Evolutionary conservation across 768 basidiomycete genomes (phyloP).

Genomic region (Lactarius quietus): DNA sequence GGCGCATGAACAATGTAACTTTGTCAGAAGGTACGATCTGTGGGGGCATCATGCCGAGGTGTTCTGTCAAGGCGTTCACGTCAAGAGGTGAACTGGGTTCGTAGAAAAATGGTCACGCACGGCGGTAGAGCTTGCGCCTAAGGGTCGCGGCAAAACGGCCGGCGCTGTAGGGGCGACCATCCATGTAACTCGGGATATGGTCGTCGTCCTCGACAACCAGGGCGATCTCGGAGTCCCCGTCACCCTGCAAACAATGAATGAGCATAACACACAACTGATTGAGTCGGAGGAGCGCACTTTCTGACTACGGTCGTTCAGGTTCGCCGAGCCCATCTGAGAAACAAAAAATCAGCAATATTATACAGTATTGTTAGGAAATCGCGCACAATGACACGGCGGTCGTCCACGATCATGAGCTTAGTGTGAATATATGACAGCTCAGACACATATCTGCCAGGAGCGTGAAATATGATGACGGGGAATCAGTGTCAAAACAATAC

Average conservation of each 20-base stretch:
- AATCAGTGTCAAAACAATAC: conserved; percentile 34
- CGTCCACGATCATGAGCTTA: conserved; percentile 94
- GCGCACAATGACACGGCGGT: conserved; percentile 81
- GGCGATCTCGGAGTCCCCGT: conserved; percentile 94
- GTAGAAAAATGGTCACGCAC: conserved; percentile 37
- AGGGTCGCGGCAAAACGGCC: conserved; percentile 80
- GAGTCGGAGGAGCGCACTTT: conserved; percentile 40
- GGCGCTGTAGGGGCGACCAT: conserved; percentile 69
- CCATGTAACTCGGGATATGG: conserved; percentile 69
- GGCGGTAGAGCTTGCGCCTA: conserved; percentile 78
- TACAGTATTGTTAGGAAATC: neutral
- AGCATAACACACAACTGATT: neutral
- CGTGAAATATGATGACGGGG: conserved; percentile 27
- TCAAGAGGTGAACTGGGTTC: neutral
- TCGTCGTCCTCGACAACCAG: conserved; percentile 89
- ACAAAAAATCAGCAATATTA: neutral
- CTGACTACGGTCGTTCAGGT: conserved; percentile 86
- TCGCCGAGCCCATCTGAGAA: conserved; percentile 87
- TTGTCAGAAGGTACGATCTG: conserved; percentile 49
- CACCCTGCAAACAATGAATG: conserved; percentile 48
- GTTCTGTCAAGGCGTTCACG: conserved; percentile 47
- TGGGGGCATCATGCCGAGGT: conserved; percentile 80
- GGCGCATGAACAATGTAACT: conserved; percentile 63
- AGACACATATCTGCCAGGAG: conserved; percentile 62
- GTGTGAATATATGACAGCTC: conserved; percentile 81